These are phyloP conservation scores for Phtheirospermum japonicum DNA, from an alignment of 257 asterid species.

Conservation along the genomic window DNA sequence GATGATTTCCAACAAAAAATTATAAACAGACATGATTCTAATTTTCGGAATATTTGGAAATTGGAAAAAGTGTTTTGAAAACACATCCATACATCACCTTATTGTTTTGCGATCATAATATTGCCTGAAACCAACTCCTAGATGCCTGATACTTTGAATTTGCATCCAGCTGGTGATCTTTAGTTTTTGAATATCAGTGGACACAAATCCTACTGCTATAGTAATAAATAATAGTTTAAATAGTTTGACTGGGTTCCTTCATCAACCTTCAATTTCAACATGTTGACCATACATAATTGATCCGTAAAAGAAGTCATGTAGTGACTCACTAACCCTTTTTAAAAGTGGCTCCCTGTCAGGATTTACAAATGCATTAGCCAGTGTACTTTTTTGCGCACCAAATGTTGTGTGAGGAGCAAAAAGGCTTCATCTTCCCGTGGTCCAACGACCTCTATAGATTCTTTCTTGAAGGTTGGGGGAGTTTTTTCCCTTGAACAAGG, in stretches of 20 bases:
- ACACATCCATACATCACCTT: too few species aligned
- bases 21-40: too few species aligned
- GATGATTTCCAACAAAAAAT: too few species aligned
- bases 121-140: slow-evolving; percentile 15
- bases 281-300: neutral
- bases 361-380: slow-evolving; percentile 2
- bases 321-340: neutral
- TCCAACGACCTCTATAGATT: neutral
- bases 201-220: slow-evolving; percentile 15
- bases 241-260: slow-evolving; percentile 14
- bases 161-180: slow-evolving; percentile 18
- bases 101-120: slow-evolving; percentile 15
- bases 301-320: slow-evolving; percentile 13
- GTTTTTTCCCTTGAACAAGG: neutral
- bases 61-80: too few species aligned
- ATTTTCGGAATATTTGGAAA: too few species aligned
- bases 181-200: slow-evolving; percentile 14
- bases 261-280: slow-evolving; percentile 17
- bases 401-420: neutral
- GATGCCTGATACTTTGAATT: slow-evolving; percentile 12
- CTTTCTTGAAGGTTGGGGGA: neutral
- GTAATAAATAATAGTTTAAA: slow-evolving; percentile 4
- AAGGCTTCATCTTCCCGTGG: slow-evolving; percentile 8
- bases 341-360: slow-evolving; percentile 1
- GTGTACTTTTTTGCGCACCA: slow-evolving; percentile 1